Evolutionary conservation across 257 asterid genomes (phyloP), one percentile per base, ranked within the genome.

Genomic region (Petrea volubilis): DNA sequence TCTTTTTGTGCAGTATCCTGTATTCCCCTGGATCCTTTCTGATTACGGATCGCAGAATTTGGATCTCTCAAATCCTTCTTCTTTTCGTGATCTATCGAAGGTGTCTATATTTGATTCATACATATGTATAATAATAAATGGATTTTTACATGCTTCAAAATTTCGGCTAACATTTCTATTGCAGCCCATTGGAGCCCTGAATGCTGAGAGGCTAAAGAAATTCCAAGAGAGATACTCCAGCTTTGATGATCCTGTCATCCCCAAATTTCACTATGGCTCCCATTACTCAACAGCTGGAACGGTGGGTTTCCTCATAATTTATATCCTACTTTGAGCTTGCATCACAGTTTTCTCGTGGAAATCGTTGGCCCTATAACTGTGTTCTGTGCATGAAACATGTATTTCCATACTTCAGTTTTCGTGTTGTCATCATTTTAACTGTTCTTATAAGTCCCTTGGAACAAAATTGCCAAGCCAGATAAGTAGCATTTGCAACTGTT

Each of bases 271-370:
- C 83, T 94, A 91, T 76, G 99, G 99, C 67, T 94, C 99, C 67
- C 99, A 94, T 84, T 94, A 94, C 73, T 94, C 99, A 78, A 94
- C 96, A 79, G 97, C 99, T 73, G 99, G 98, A 88, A 86, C 92
- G 64, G 99, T 94, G 87, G 64, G 91, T 79, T 75, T 70, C 75
- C 76, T 43, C 25, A 2, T 64, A 72, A 44, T 28, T 73, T 44
- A 68, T 73, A 65, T 52, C 12, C 29, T 62, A 25, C 12, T 72
- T 59, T 69, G 49, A 25, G 17, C 64, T 38, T 14, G 56, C 25
- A 58, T 44, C 43, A 49, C 14, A 33, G 7, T 27, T 51, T 23
- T 67, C 14, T 20, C 40, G 5, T 47, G 23, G 24, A 64, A 74
- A 31, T 64, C 17, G 0, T 27, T 52, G 10, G 43, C 64, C 50